Percentiles rank a stretch among this genome's conserved stretches.
Evolutionary conservation across 2,329 filamentous ascomycete genomes (phyloP).

Genomic region (Sclerotinia trifoliorum): DNA sequence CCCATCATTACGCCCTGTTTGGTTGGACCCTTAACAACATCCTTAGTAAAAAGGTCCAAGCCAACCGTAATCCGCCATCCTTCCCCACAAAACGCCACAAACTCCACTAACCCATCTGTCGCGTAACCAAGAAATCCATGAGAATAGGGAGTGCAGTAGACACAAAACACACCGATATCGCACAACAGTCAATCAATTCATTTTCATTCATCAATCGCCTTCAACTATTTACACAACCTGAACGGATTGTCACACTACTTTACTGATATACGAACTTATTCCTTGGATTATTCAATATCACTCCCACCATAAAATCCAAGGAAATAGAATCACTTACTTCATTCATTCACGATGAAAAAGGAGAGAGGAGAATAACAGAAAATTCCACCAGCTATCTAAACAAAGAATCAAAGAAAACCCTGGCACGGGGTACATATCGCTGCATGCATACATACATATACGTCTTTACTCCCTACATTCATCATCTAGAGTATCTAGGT

Average conservation of each 20-base stretch:
- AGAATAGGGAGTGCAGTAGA: too few species aligned
- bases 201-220: neutral
- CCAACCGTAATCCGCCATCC: neutral
- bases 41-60: too few species aligned
- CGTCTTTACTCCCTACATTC: neutral
- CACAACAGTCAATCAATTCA: neutral
- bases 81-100: neutral
- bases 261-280: too few species aligned
- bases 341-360: too few species aligned
- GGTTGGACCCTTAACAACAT: neutral
- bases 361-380: neutral
- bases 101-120: neutral
- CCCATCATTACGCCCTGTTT: neutral
- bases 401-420: conserved; percentile 1
- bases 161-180: neutral
- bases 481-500: too few species aligned
- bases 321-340: too few species aligned
- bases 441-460: conserved; percentile 3
- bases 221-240: neutral
- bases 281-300: neutral
- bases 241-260: neutral
- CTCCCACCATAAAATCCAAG: too few species aligned
- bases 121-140: neutral
- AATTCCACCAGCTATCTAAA: too few species aligned
- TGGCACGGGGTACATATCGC: conserved; percentile 7